phyloP scores from a whole-genome alignment of 768 basidiomycete species.

The Lactifluus subvellereus region DNA sequence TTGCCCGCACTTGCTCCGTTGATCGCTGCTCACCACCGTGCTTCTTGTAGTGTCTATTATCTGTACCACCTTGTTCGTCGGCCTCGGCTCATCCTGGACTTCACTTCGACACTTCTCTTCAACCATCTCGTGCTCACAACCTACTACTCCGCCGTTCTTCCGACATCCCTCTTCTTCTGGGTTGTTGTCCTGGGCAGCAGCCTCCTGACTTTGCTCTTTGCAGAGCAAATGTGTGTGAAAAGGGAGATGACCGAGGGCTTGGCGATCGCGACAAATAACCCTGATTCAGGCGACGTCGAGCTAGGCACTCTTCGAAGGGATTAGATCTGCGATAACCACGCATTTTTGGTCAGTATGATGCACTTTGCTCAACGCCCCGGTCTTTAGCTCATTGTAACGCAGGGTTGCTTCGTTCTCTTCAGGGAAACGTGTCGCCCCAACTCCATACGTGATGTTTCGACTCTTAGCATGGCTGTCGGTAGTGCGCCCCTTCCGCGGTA shows the following conservation, averaged over 20 bases:
- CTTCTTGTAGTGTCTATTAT: conserved; percentile 55
- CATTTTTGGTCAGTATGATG: conserved; percentile 3
- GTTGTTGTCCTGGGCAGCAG: conserved; percentile 65
- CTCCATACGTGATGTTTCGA: neutral
- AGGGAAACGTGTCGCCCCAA: neutral
- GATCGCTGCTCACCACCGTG: conserved; percentile 9
- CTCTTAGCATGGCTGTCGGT: neutral
- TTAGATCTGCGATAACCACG: conserved; percentile 34
- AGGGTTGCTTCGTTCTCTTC: neutral
- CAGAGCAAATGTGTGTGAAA: conserved; percentile 88
- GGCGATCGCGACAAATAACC: conserved; percentile 40
- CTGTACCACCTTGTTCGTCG: conserved; percentile 83
- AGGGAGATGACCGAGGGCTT: conserved; percentile 88
- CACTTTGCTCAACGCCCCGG: neutral
- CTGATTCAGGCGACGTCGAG: conserved; percentile 51
- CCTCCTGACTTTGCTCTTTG: conserved; percentile 66
- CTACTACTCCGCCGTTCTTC: conserved; percentile 78
- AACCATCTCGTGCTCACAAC: conserved; percentile 91
- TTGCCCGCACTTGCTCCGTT: conserved; percentile 26
- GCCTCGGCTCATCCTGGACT: conserved; percentile 93
- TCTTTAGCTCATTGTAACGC: conserved; percentile 9
- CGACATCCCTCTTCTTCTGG: conserved; percentile 94
- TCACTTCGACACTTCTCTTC: conserved; percentile 84
- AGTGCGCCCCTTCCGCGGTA: conserved; percentile 12
- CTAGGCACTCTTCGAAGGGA: conserved; percentile 42